A percentile compares a stretch with the other conserved stretches of the same genome.
Conservation (phyloP, 192 early-diverging fungal species). For the Allomyces arbusculus region DNA sequence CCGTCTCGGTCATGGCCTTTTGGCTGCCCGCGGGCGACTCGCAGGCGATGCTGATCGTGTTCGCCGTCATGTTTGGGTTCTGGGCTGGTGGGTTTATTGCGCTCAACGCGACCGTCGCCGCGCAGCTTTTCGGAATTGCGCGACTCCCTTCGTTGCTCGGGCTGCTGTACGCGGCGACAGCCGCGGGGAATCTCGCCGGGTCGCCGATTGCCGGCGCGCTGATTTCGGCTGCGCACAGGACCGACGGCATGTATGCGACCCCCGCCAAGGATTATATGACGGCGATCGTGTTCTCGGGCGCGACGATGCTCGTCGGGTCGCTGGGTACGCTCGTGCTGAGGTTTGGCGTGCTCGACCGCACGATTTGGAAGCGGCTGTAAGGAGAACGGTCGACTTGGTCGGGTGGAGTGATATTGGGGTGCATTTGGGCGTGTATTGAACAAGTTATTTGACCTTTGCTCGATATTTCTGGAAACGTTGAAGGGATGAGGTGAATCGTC, state of each 20-base stretch:
- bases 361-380: neutral
- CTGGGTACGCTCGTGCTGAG: neutral
- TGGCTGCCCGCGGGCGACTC: slow-evolving; percentile 24
- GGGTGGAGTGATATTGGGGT: too few relatives aligned
- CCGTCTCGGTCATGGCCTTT: slow-evolving; percentile 10
- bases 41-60: slow-evolving; percentile 12
- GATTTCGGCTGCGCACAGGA: neutral
- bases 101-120: slow-evolving; percentile 13
- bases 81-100: slow-evolving; percentile 21
- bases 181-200: neutral
- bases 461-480: too few relatives aligned
- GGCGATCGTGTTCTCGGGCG: too few relatives aligned
- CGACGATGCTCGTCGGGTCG: neutral
- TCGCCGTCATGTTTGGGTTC: slow-evolving; percentile 15
- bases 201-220: neutral
- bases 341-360: neutral
- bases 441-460: too few relatives aligned
- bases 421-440: too few relatives aligned
- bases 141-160: neutral
- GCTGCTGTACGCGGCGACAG: neutral
- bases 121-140: slow-evolving; percentile 11
- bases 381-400: too few relatives aligned
- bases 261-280: neutral
- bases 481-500: too few relatives aligned
- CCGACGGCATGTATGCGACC: neutral